Conservation (phyloP, 1,284 basidiomycete species). For the Pyrrhoderma lamaoense region DNA sequence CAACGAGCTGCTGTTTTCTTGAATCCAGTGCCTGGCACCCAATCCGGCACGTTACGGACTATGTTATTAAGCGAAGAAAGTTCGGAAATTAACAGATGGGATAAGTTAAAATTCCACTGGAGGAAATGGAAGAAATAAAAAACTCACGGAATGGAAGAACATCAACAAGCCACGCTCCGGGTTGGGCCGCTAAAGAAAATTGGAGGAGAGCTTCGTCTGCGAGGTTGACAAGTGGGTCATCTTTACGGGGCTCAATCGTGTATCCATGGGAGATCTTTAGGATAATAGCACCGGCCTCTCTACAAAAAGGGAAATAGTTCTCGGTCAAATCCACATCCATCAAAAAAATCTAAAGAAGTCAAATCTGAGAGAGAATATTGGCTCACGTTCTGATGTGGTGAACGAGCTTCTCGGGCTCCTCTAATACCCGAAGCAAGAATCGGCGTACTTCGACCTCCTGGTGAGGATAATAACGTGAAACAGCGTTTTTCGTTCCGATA, state of each 20-base stretch:
- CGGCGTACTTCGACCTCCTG: conserved; percentile 11
- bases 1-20: conserved; percentile 33
- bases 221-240: conserved; percentile 24
- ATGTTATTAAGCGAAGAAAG: not conserved
- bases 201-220: conserved; percentile 23
- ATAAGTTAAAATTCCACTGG: too few relatives aligned
- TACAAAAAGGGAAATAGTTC: not conserved
- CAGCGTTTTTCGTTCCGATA: conserved; percentile 13
- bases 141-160: conserved; percentile 27
- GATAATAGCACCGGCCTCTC: conserved; percentile 26
- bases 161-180: conserved; percentile 30
- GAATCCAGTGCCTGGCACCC: conserved; percentile 44
- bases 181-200: conserved; percentile 20
- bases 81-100: too few relatives aligned
- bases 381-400: conserved; percentile 15
- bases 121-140: not conserved
- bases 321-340: not conserved
- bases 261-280: conserved; percentile 30
- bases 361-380: not conserved
- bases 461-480: conserved; percentile 7
- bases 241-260: conserved; percentile 21
- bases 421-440: conserved; percentile 12
- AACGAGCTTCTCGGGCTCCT: conserved; percentile 11
- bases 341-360: not conserved
- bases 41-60: conserved; percentile 40